Evolutionary conservation across 352 stramenopile species (phyloP), one percentile per base, ranked within the genome.

Genomic region (Phytophthora hibernalis): DNA sequence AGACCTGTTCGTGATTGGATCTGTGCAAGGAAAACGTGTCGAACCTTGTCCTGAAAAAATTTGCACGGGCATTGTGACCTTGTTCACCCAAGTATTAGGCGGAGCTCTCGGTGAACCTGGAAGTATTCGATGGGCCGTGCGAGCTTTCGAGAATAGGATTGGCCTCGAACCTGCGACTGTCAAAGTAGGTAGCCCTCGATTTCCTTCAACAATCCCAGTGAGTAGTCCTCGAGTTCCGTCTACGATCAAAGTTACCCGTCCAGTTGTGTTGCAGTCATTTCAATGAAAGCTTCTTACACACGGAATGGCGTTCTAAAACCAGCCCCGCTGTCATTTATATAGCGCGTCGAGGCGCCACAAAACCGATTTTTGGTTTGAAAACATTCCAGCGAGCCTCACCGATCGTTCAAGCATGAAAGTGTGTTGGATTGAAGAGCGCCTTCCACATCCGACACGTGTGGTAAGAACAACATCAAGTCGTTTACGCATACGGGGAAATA

Each of bases 1-100:
- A 11, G 70, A 74, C 16, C 31, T 77, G 42, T 62, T 77, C 50
- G 37, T 68, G 26, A 63, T 77, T 54, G 70, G 66, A 18, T 57
- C 44, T 38, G 47, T 79, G 3, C 33, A 61, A n/a, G 66, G 66
- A 15, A 67, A 20, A n/a, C 38, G 56, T 15, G 70, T 74, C 6
- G 26, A 67, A 52, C 52, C 51, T 4, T 73, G 70, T 21, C 13
- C 24, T 1, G 61, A 79, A 37, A 47, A 52, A 26, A 30, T 58
- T n/a, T 61, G 33, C 20, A 28, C 53, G 12, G 66, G 66, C 18
- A 16, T 60, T 31, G 56, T 79, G 30, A 70, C 51, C 53, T 58
- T 57, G 4, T 72, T 71, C 28, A 70, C 60, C 10, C 61, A 70
- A 22, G 43, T 68, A 20, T 52, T 76, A 24, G 68, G 68, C 20